Evolutionary conservation across 257 asterid genomes (phyloP).

Genomic region (Salvia miltiorrhiza): DNA sequence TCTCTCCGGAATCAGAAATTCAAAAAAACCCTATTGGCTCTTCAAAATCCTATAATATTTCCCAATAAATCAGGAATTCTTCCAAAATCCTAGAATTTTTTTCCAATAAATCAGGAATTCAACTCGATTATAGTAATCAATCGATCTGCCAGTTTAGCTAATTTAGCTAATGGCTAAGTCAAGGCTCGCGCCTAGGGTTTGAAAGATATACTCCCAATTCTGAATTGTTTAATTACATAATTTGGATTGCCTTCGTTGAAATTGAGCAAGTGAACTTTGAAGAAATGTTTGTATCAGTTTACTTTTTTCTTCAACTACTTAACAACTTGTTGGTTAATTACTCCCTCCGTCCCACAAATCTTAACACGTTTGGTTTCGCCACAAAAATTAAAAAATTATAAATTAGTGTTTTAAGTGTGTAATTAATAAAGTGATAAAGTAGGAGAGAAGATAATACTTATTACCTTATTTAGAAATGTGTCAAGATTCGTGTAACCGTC

Average conservation of each 20-base stretch:
- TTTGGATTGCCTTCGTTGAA: neutral
- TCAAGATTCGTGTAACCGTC: too few species aligned
- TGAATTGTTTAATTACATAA: neutral
- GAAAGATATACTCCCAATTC: neutral
- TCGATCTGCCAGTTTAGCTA: conserved; percentile 9
- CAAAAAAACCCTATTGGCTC: neutral
- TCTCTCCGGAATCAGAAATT: conserved; percentile 6
- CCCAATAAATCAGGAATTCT: neutral
- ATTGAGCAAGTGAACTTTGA: neutral
- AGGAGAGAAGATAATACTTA: too few species aligned
- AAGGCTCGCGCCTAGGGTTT: conserved; percentile 22
- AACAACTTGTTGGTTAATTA: neutral
- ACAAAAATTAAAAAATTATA: too few species aligned
- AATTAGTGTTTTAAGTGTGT: too few species aligned
- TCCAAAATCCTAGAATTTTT: neutral
- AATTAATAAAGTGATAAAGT: too few species aligned
- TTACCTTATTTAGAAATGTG: too few species aligned
- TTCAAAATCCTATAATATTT: neutral
- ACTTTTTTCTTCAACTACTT: neutral
- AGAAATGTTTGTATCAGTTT: neutral
- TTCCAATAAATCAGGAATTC: conserved; percentile 2
- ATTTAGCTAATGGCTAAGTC: too few species aligned
- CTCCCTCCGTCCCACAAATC: too few species aligned
- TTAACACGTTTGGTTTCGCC: too few species aligned
- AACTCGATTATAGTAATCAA: neutral